phyloP scores from a whole-genome alignment of 306 rosid genomes.

The Ceratonia siliqua region DNA sequence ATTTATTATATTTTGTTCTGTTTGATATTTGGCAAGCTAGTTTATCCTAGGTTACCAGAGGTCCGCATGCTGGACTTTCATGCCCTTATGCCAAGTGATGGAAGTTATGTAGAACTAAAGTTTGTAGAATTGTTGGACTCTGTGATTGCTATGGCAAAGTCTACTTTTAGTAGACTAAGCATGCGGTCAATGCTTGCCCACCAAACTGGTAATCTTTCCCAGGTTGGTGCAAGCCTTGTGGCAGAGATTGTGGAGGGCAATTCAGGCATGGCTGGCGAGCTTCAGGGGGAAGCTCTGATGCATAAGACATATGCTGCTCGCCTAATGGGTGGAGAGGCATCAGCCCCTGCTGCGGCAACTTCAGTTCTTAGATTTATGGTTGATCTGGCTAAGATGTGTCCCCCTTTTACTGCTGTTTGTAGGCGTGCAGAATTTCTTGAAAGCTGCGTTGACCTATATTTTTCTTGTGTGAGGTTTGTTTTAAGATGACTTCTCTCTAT shows the following conservation, averaged over 20 bases:
- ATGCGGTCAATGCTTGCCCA: conserved; percentile 94
- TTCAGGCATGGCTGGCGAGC: conserved; percentile 98
- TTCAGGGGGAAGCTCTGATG: conserved; percentile 99
- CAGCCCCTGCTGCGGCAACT: conserved; percentile 98
- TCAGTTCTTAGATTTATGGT: conserved; percentile 98
- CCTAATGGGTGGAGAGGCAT: conserved; percentile 98
- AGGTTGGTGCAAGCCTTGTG: conserved; percentile 91
- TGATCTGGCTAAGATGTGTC: conserved; percentile 97
- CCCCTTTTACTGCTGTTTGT: conserved; percentile 83
- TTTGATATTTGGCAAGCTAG: conserved; percentile 94
- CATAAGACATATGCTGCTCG: conserved; percentile 99
- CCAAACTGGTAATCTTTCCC: conserved; percentile 94
- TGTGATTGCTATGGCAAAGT: conserved; percentile 89
- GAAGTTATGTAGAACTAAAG: conserved; percentile 66
- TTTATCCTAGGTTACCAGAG: conserved; percentile 97
- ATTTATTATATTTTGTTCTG: conserved; percentile 95
- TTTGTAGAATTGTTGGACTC: conserved; percentile 87
- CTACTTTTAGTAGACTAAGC: conserved; percentile 89
- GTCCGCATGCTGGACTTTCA: conserved; percentile 99
- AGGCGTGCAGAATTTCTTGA: conserved; percentile 94
- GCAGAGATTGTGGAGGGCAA: conserved; percentile 97
- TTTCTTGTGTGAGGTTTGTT: conserved; percentile 95
- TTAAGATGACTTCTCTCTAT: conserved; percentile 11
- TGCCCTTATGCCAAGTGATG: conserved; percentile 97
- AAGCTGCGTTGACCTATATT: conserved; percentile 90